phyloP scores from a whole-genome alignment of 108 stramenopile species.

The Pseudonitzschia delicatissima region DNA sequence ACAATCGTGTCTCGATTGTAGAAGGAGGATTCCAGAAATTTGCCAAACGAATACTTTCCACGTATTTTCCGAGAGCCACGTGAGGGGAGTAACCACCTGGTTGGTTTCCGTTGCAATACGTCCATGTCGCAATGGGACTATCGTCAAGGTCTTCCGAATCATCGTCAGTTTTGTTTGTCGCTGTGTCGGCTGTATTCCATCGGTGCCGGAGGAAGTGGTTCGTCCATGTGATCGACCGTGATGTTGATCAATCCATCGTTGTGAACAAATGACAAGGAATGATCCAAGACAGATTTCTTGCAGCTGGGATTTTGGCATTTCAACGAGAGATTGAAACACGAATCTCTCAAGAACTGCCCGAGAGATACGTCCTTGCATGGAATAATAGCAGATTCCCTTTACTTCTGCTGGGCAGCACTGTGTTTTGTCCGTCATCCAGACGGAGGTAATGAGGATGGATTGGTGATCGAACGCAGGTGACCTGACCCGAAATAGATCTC shows the following conservation, averaged over 20 bases:
- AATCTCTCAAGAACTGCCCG: slow-evolving; percentile 91
- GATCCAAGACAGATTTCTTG: slow-evolving; percentile 91
- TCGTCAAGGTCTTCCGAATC: slow-evolving; percentile 48
- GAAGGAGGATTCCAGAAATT: slow-evolving; percentile 91
- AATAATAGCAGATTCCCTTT: slow-evolving; percentile 94
- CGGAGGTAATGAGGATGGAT: slow-evolving; percentile 87
- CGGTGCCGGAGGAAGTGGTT: slow-evolving; percentile 50
- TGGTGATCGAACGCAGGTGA: slow-evolving; percentile 89
- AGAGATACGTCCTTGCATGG: slow-evolving; percentile 87
- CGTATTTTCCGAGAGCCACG: slow-evolving; percentile 84
- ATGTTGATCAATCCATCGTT: slow-evolving; percentile 90
- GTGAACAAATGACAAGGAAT: slow-evolving; percentile 91
- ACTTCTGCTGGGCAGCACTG: slow-evolving; percentile 96
- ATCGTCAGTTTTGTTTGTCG: slow-evolving; percentile 27
- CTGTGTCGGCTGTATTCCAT: slow-evolving; percentile 8
- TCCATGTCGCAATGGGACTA: slow-evolving; percentile 87
- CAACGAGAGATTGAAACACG: slow-evolving; percentile 90
- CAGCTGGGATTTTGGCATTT: slow-evolving; percentile 91
- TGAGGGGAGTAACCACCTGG: slow-evolving; percentile 82
- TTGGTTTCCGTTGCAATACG: slow-evolving; percentile 86
- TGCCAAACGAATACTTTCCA: slow-evolving; percentile 96
- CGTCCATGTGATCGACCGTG: slow-evolving; percentile 82
- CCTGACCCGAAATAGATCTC: slow-evolving; percentile 59
- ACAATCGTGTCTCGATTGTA: slow-evolving; percentile 86
- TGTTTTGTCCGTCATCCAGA: slow-evolving; percentile 93